Percentiles rank a stretch among this genome's conserved stretches.
Evolutionary conservation across 371 early-diverging fungal genomes (phyloP).

Genomic region (Nematocida homosporus): DNA sequence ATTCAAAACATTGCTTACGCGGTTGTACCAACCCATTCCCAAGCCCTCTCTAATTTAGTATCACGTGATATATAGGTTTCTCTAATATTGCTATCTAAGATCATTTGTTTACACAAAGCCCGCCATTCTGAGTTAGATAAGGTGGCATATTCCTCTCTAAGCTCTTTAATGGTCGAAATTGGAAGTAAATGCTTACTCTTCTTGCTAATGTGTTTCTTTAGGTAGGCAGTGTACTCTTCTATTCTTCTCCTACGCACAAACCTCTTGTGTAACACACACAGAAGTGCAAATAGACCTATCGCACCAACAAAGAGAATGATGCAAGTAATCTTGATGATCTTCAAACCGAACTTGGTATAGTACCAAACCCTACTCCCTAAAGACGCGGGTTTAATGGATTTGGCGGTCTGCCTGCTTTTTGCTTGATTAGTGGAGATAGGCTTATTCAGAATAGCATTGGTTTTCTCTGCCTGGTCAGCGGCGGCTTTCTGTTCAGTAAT

Average conservation of each 20-base stretch:
- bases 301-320: background rate
- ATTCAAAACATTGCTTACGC: background rate
- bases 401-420: background rate
- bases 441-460: too few relatives aligned
- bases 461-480: too few relatives aligned
- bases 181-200: slow-evolving; percentile 10
- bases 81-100: slow-evolving; percentile 37
- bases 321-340: background rate
- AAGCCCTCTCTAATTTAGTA: slow-evolving; percentile 12
- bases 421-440: too few relatives aligned
- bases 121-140: slow-evolving; percentile 39
- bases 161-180: slow-evolving; percentile 22
- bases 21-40: slow-evolving; percentile 25
- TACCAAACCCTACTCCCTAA: background rate
- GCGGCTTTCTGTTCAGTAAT: slow-evolving; percentile 13
- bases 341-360: background rate
- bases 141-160: slow-evolving; percentile 24
- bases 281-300: background rate
- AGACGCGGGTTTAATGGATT: background rate
- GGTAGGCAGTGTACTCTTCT: slow-evolving; percentile 20
- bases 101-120: slow-evolving; percentile 21
- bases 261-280: slow-evolving; percentile 12
- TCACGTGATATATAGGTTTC: background rate
- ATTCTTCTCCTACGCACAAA: slow-evolving; percentile 1
- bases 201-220: slow-evolving; percentile 11